Evolutionary conservation across 192 early-diverging fungal genomes (phyloP), one percentile per base, ranked within the genome.

Genomic region (Chytriomyces sp.): DNA sequence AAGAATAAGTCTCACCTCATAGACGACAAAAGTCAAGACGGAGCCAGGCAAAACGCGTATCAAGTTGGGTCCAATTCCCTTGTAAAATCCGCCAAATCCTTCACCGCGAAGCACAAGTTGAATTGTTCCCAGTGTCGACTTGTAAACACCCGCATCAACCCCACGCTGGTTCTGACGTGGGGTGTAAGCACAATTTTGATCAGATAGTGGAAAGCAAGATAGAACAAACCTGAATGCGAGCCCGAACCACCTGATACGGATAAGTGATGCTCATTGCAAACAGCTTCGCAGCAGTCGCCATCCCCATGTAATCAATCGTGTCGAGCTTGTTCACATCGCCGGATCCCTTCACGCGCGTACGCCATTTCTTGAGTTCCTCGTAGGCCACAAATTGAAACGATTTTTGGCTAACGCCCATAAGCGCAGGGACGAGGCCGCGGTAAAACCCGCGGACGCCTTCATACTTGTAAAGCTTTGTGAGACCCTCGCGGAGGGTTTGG

Each of bases 341-440:
- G 25, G 39, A 25, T 38, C 26, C 67, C 37, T 79, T 77, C 59
- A 30, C 62, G 25, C 22, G 25, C 49, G 63, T 49, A 34, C 69
- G 30, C 52, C 61, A 71, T 63, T 86, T 85, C 81, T 98, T 99
- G 85, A 99, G 86, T 59, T 96, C 93, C 63, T 99, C 97, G 78
- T 99, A 99, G 0, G 91, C 93, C 92, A 96, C 95, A 77, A 99
- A 99, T 78, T 99, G 97, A 31, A 99, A 68, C 1, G 93, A 93
- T 19, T 96, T 96, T 59, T 99, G 96, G 8, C 93, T 91, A 1
- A 92, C 91, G 6, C 97, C 95, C 62, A 98, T 81, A 5, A 99
- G 79, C 0, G 93, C 95, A 0, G 97, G 96, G 2, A 96, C 77
- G 59, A 99, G 83, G 1, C 96, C 96, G 61, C 91, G 91, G 79